Evolutionary conservation across 805 yeast genomes (phyloP).

Genomic region (Saccharomycopsis sp.): DNA sequence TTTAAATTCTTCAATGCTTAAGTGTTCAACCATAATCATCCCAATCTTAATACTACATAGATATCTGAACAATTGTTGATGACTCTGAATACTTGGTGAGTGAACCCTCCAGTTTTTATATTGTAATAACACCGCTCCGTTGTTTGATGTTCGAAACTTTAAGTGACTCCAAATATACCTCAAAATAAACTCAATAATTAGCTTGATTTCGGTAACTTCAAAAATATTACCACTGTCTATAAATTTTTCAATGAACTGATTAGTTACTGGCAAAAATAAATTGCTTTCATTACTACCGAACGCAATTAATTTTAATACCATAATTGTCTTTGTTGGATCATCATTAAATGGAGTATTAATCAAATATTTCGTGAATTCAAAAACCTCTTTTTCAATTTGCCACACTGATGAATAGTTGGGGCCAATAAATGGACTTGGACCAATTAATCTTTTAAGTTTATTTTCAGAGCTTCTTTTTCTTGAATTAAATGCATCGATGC

Average conservation of each 20-base stretch:
- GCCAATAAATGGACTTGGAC: neutral
- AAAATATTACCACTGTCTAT: constrained; percentile 34
- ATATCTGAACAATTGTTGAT: constrained; percentile 29
- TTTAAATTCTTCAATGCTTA: constrained; percentile 21
- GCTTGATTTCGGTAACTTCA: constrained; percentile 25
- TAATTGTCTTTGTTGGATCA: constrained; percentile 28
- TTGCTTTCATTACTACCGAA: constrained; percentile 29
- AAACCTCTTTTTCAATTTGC: constrained; percentile 18
- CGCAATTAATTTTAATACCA: constrained; percentile 29
- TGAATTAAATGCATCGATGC: neutral
- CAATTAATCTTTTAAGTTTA: constrained; percentile 16
- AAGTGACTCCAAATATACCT: constrained; percentile 42
- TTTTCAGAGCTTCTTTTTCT: neutral
- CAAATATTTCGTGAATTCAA: neutral
- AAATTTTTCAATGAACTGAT: constrained; percentile 34
- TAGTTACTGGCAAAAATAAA: constrained; percentile 33
- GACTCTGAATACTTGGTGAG: constrained; percentile 30
- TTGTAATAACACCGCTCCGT: constrained; percentile 22
- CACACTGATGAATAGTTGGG: neutral
- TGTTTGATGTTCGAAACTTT: constrained; percentile 27
- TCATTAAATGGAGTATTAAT: constrained; percentile 2
- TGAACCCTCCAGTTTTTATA: constrained; percentile 31
- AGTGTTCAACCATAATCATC: constrained; percentile 23
- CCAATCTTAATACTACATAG: constrained; percentile 33
- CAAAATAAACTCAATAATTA: constrained; percentile 31